phyloP scores from a whole-genome alignment of 306 rosid species.

The Quercus bicolor region DNA sequence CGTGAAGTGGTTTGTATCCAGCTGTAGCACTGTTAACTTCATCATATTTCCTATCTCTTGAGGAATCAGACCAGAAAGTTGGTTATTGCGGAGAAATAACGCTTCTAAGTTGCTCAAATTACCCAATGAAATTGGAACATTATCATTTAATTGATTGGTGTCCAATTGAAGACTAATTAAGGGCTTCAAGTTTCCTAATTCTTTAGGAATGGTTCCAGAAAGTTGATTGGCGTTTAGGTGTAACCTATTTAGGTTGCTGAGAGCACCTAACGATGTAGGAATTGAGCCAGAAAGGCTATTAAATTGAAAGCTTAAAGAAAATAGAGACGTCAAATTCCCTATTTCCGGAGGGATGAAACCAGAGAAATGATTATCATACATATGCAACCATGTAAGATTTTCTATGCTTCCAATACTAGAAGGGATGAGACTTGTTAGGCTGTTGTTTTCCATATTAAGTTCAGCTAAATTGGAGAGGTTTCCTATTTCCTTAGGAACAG shows the following conservation, averaged over 20 bases:
- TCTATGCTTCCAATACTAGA: no score
- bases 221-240: not conserved
- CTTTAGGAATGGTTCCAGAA: not conserved
- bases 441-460: no score
- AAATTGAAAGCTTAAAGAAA: not conserved
- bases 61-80: not conserved
- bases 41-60: not conserved
- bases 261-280: not conserved
- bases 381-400: no score
- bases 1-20: no score
- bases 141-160: not conserved
- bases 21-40: not conserved
- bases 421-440: no score
- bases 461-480: no score
- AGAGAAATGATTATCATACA: no score
- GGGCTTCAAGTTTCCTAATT: not conserved
- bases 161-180: not conserved
- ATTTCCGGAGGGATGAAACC: no score
- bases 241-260: fast-evolving
- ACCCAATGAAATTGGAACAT: not conserved
- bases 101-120: not conserved
- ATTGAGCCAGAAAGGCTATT: not conserved
- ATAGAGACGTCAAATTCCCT: no score
- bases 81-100: not conserved
- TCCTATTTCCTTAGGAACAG: no score